Base-by-base conservation (phyloP, 306 rosid genomes). In the Castanospermum australe region DNA sequence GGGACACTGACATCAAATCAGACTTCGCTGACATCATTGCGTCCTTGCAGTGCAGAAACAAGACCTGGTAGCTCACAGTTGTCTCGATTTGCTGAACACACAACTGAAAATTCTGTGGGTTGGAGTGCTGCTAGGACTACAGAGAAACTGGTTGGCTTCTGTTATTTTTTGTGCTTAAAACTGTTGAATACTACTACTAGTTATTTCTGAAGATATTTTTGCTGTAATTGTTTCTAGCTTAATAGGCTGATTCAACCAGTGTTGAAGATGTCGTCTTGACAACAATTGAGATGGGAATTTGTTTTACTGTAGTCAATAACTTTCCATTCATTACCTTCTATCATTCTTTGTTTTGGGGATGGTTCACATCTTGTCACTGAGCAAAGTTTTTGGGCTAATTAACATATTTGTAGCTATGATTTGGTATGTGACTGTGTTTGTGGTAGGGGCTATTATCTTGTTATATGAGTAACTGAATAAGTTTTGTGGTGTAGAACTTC, bases 11-110 rank as follows among this genome's bases (percentile, higher is more conserved):
- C 97, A 56, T 86, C 97, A 63, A 93, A 73, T 83, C 98, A 95
- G 76, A 52, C 94, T 55, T 86, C 96, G 44, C 82, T 83, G 54
- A 17, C 89, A 69, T 83, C 97, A 25, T 42, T 89, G 92, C 98
- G 99, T 59, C 99, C 99, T 71, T 93, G 77, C 74, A 96, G 99
- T 88, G 98, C 99, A 32, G 99, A 96, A 79, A 92, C 97, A 68
- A 90, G 98, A 81, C 98, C 98, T 33, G 94, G 97, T 73, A 96
- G 96, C 79, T 96, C 99, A 10, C 98, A 96, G 77, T 85, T 96
- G 86, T 96, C 99, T 55, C 88, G 98, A 39, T 93, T 95, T 89
- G 99, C 99, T 15, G 99, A 95, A 70, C 85, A 85, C 41, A 84
- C 50, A 41, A 30, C 85, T 80, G 98, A 96, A 70, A 90, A 76